Evolutionary conservation across 805 yeast species (phyloP).

Genomic region (Blastobotrys chiropterorum): DNA sequence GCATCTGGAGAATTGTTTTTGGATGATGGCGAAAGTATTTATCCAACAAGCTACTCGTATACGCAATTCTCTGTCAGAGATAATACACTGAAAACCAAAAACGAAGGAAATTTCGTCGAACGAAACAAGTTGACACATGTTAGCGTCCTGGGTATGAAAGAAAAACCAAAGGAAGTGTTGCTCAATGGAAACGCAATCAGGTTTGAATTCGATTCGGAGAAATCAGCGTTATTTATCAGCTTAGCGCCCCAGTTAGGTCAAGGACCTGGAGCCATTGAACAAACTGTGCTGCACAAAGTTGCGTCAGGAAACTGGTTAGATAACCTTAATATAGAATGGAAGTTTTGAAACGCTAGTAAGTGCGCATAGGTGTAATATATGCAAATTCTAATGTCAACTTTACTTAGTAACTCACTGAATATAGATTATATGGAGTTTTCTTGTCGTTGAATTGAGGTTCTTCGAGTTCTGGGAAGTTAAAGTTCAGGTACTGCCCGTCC

Average conservation of each 20-base stretch:
- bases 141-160: background rate
- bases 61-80: background rate
- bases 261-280: too few species aligned
- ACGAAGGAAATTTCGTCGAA: background rate
- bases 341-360: background rate
- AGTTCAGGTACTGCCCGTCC: background rate
- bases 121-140: background rate
- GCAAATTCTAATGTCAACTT: background rate
- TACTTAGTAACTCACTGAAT: background rate
- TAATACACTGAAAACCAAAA: background rate
- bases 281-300: too few species aligned
- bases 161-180: background rate
- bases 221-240: background rate
- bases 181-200: background rate
- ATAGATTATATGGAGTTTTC: too few species aligned
- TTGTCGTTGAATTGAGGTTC: too few species aligned
- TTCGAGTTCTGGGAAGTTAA: too few species aligned
- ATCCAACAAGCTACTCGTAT: background rate
- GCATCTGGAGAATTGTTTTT: conserved; percentile 57
- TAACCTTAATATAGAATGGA: background rate
- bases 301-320: too few species aligned
- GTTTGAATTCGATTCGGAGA: background rate
- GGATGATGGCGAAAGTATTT: conserved; percentile 75
- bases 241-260: too few species aligned
- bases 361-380: background rate